Evolutionary conservation across 805 yeast genomes (phyloP).

Genomic region (Sugiyamaella lignohabitans): DNA sequence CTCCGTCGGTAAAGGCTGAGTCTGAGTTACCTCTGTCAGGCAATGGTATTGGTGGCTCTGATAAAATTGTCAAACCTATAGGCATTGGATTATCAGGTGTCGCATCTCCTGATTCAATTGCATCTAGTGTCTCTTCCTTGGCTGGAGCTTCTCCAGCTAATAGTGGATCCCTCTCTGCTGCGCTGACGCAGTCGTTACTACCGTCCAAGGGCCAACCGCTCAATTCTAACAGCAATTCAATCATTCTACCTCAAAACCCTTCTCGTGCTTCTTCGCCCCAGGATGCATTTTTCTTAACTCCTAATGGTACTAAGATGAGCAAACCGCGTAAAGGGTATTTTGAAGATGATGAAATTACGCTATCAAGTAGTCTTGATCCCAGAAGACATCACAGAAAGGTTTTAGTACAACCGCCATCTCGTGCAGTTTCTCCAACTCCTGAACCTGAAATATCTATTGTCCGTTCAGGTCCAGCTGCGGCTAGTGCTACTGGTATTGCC

Average conservation of each 20-base stretch:
- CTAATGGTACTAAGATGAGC: not conserved
- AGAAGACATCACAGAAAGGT: conserved; percentile 7
- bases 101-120: not conserved
- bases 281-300: not conserved
- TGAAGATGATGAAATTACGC: not conserved
- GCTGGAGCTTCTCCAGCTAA: conserved; percentile 3
- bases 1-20: conserved; percentile 1
- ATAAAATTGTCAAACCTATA: not conserved
- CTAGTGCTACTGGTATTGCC: conserved; percentile 10
- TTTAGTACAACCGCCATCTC: conserved; percentile 7
- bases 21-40: conserved; percentile 5
- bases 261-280: not conserved
- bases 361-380: conserved; percentile 3
- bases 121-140: conserved; percentile 1
- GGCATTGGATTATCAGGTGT: not conserved
- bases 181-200: no score
- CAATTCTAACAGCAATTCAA: not conserved
- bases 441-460: not conserved
- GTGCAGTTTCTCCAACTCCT: conserved; percentile 15
- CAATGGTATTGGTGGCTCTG: conserved; percentile 1
- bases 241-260: not conserved
- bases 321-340: not conserved
- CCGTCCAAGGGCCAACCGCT: no score
- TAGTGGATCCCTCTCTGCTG: no score
- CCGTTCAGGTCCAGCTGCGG: no score